Base-by-base conservation (phyloP, 352 stramenopile species). In the Blastocystis sp. region DNA sequence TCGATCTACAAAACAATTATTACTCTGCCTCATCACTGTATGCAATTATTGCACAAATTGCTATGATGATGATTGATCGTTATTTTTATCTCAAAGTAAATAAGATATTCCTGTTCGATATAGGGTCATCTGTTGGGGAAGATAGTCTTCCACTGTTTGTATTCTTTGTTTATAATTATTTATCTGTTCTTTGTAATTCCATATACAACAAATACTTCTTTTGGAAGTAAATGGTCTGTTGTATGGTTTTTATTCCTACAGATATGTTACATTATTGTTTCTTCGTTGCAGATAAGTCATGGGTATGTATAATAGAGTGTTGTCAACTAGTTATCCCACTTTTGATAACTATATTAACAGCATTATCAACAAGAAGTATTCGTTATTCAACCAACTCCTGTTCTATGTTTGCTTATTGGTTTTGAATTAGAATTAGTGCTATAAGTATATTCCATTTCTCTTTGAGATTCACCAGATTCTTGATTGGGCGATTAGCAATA, bases 391-490 rank as follows among this genome's bases (percentile, higher is more conserved):
- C 55, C 73, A 55, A 9, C 24, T 34, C 26, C 59, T 85, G 2
- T 85, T 85, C 73, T 85, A 66, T 34, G 73, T 85, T 66, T 24
- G 6, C 30, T 5, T 66, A 2, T 11, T 11, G 34, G n/a, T 0
- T 47, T 7, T n/a, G 39, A 7, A 2, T 85, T 16, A 68, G 26
- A 11, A 11, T 6, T 43, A 85, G 73, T 68, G 34, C n/a, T 89
- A 89, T 43, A 47, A 47, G 7, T 89, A 89, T 34, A 89, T 89
- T n/a, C 78, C 78, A 20, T 89, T 89, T 62, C 66, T 89, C 13
- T 89, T 89, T 54, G 78, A 89, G 50, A 65, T 89, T 9, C 78
- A 89, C 53, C 78, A 89, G 50, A 79, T 78, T 11, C 47, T 89
- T 37, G 78, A 89, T 56, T 89, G 78, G 78, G 41, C 66, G 0